Conservation (phyloP, 495 filamentous ascomycete genomes). For the Pseudoneurospora amorphoporcata region DNA sequence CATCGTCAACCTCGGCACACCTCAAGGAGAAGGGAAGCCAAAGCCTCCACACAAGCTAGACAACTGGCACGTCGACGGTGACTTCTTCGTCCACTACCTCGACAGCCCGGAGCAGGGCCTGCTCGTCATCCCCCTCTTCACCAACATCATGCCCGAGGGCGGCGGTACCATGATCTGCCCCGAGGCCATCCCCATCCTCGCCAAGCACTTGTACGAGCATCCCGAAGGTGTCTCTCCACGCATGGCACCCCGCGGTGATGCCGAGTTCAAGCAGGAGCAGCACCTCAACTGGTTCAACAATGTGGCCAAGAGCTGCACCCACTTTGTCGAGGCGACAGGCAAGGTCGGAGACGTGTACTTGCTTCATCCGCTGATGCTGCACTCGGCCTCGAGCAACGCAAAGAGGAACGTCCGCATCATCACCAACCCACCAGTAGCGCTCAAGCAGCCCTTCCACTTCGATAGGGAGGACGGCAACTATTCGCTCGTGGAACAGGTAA, state of each 20-base stretch:
- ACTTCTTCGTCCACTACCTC: conserved; percentile 68
- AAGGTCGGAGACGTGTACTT: conserved; percentile 57
- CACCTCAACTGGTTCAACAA: conserved; percentile 44
- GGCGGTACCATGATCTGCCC: conserved; percentile 62
- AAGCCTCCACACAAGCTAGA: conserved; percentile 40
- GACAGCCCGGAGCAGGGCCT: conserved; percentile 65
- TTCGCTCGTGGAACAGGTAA: conserved; percentile 59
- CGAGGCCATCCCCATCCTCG: conserved; percentile 46
- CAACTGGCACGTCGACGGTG: conserved; percentile 67
- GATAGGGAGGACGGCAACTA: conserved; percentile 50
- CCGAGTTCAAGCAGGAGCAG: conserved; percentile 28
- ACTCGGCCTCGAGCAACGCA: conserved; percentile 52
- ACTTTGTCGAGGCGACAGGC: conserved; percentile 59
- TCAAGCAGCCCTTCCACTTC: conserved; percentile 55
- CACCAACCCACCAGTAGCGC: conserved; percentile 58
- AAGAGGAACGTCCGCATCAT: conserved; percentile 52
- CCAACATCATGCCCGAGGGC: conserved; percentile 48
- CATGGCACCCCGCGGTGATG: conserved; percentile 46
- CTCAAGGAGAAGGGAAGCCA: conserved; percentile 40
- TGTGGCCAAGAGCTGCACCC: conserved; percentile 31
- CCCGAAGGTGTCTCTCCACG: conserved; percentile 59
- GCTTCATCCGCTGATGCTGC: conserved; percentile 65
- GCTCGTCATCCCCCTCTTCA: conserved; percentile 60
- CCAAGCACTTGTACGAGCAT: conserved; percentile 50
- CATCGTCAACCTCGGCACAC: conserved; percentile 63